A percentile compares a stretch with the other conserved stretches of the same genome.
phyloP scores from a whole-genome alignment of 805 yeast species.

The Hanseniaspora nectarophila region DNA sequence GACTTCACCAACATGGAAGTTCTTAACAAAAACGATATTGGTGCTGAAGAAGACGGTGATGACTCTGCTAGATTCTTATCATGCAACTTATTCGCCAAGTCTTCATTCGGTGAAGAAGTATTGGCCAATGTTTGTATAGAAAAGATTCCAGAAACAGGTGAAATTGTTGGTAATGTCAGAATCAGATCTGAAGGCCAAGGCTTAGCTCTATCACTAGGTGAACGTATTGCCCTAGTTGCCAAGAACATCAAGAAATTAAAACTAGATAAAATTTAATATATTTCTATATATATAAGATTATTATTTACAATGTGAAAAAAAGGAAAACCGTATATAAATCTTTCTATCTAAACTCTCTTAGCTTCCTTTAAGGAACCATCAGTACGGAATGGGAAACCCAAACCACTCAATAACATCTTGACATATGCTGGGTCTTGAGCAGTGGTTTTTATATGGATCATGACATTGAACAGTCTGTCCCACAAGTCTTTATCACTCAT shows the following conservation, averaged over 20 bases:
- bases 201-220: slow-evolving; percentile 86
- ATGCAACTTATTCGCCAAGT: slow-evolving; percentile 84
- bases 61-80: slow-evolving; percentile 47
- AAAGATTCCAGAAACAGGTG: slow-evolving; percentile 51
- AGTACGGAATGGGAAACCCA: slow-evolving; percentile 68
- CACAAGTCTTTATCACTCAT: slow-evolving; percentile 81
- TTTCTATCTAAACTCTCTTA: slow-evolving; percentile 11
- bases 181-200: slow-evolving; percentile 98
- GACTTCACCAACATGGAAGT: slow-evolving; percentile 86
- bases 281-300: neutral
- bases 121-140: slow-evolving; percentile 92
- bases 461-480: slow-evolving; percentile 78
- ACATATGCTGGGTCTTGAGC: slow-evolving; percentile 89
- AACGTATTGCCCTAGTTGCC: slow-evolving; percentile 76
- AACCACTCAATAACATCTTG: slow-evolving; percentile 65
- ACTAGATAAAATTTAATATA: slow-evolving; percentile 25
- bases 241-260: slow-evolving; percentile 38
- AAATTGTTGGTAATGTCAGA: slow-evolving; percentile 85
- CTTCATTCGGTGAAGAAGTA: slow-evolving; percentile 95
- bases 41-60: slow-evolving; percentile 68
- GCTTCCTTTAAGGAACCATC: slow-evolving; percentile 31
- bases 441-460: slow-evolving; percentile 70
- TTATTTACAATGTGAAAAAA: slow-evolving; percentile 14
- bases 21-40: slow-evolving; percentile 78
- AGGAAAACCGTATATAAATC: slow-evolving; percentile 14